Evolutionary conservation across 2,329 filamentous ascomycete species (phyloP).

Genomic region (Amesomyces nigricolor): DNA sequence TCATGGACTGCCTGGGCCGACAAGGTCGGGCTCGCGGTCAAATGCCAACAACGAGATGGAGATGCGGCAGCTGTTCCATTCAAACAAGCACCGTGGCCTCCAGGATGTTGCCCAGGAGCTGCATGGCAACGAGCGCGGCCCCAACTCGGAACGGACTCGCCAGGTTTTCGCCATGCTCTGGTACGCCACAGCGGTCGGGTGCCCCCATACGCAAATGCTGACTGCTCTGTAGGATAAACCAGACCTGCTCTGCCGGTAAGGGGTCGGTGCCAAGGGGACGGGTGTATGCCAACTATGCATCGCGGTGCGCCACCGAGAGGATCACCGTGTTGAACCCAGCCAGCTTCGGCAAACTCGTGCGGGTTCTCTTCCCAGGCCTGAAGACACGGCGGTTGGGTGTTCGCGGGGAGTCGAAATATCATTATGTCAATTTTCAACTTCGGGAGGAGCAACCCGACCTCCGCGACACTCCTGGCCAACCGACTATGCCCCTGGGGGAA

Average conservation of each 20-base stretch:
- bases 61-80: constrained; percentile 67
- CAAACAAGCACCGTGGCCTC: constrained; percentile 61
- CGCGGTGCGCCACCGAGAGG: constrained; percentile 83
- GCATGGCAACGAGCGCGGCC: constrained; percentile 71
- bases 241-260: constrained; percentile 67
- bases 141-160: constrained; percentile 75
- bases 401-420: constrained; percentile 95
- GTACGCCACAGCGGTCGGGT: constrained; percentile 42
- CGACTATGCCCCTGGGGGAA: constrained; percentile 47
- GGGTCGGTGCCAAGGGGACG: constrained; percentile 86
- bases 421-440: constrained; percentile 70
- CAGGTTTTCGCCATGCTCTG: constrained; percentile 87
- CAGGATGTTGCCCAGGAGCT: constrained; percentile 70
- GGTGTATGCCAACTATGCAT: constrained; percentile 94
- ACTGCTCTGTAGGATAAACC: constrained; percentile 56
- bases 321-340: constrained; percentile 95
- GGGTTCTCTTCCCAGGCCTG: constrained; percentile 91
- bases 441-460: constrained; percentile 51
- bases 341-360: constrained; percentile 94
- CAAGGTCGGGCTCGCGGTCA: constrained; percentile 56
- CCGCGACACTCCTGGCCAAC: constrained; percentile 40
- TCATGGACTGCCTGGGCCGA: constrained; percentile 38
- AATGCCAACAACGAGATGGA: constrained; percentile 78
- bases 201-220: neutral
- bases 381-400: constrained; percentile 90